Conservation (phyloP, 371 early-diverging fungal genomes). For the Mucor sp. region DNA sequence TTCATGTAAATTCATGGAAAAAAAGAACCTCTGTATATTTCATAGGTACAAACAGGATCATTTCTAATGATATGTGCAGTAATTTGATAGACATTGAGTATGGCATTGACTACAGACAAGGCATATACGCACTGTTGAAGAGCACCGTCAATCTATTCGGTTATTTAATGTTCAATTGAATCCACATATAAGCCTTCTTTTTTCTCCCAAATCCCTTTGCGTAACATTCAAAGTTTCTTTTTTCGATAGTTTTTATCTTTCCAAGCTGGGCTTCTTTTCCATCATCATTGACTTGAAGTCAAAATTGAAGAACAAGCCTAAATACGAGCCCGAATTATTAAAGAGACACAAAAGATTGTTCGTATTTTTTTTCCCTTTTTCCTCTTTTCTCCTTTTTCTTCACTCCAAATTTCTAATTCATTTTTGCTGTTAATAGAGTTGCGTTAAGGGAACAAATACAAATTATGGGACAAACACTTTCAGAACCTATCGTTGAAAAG, state of each 20-base stretch:
- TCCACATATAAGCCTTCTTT: not conserved
- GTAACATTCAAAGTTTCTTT: not conserved
- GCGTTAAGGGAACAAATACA: not conserved
- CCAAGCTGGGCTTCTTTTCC: not conserved
- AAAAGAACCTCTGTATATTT: not conserved
- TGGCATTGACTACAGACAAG: too few relatives aligned
- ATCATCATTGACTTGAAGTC: not conserved
- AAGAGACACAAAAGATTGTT: not conserved
- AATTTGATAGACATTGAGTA: not conserved
- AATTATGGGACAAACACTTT: slow-evolving; percentile 94
- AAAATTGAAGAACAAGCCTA: not conserved
- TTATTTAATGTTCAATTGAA: not conserved
- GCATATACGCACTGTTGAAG: not conserved
- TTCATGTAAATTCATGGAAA: not conserved
- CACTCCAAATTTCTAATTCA: not conserved
- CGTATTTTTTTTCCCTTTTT: slow-evolving; percentile 1
- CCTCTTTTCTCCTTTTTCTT: not conserved
- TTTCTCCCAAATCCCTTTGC: not conserved
- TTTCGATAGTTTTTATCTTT: not conserved
- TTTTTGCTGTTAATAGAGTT: not conserved
- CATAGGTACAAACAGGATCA: not conserved
- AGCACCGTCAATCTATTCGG: not conserved
- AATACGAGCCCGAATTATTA: not conserved
- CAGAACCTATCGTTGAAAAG: slow-evolving; percentile 92
- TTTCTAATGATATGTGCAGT: not conserved